Evolutionary conservation across 2,329 filamentous ascomycete species (phyloP), one percentile per base, ranked within the genome.

Genomic region (Alternaria rosae): DNA sequence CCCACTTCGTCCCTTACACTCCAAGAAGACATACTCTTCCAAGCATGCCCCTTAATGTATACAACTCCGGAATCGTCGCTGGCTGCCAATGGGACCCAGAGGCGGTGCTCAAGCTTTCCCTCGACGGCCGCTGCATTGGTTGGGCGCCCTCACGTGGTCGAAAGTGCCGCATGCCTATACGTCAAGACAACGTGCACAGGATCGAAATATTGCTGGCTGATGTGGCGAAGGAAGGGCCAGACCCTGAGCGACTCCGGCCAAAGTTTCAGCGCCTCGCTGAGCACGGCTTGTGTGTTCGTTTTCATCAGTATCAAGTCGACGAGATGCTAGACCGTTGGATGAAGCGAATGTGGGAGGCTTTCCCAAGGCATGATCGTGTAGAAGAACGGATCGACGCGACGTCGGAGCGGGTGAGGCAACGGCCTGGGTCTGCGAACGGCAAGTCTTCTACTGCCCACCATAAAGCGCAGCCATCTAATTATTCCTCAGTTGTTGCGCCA

Each of bases 241-340:
- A 73, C 28, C 26, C 64, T n/a, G 47, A 52, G 10, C 20, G 13
- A 4, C 54, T 73, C 1, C 54, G 45, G 4, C 41, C 56, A 8
- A n/a, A 48, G 11, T 61, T 72, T 3, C 5, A 35, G n/a, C 15
- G 17, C 6, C 56, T 72, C 3, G 71, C 71, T 11, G 2, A 21
- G 0, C 11, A 50, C 25, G 60, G 64, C 5, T 61, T 73, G 3
- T 66, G 64, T 41, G 10, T 20, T 4, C 42, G 20, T 6, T 30
- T 11, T n/a, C 64, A 64, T 11, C 54, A 38, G 15, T 10, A 17
- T 4, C 61, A 64, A 32, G 17, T 17, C 25, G 25, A 45, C 17
- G 15, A 21, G 4, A 43, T 66, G 55, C 55, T 66, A 2, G 17
- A 50, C 5, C 42, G 38, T 20, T 66, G 64, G 64, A 45, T 30